Evolutionary conservation across 2,329 filamentous ascomycete species (phyloP), one percentile per base, ranked within the genome.

Genomic region (Pyrenophora tritici-repentis): DNA sequence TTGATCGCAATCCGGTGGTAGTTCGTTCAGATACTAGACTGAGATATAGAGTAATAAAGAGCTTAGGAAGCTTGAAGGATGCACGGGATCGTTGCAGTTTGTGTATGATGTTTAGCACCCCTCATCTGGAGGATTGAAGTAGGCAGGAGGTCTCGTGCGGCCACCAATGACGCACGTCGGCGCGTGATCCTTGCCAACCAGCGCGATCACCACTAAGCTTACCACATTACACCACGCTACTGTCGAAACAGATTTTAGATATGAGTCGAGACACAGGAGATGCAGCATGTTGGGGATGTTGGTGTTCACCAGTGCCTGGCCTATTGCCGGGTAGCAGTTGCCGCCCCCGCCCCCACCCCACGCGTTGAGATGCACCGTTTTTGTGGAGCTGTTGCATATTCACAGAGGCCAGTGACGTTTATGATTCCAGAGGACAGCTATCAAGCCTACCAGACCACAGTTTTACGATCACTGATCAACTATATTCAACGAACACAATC

Each of bases 381-480:
- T 33, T 42, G 31, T 48, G 33, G 41, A 37, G 34, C 39, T 17
- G 16, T 31, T 41, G 22, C 32, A 41, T 42, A 42, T 31, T 32
- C 39, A 41, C 34, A 33, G 35, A 24, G 26, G 36, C 32, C 43
- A 46, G 46, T 51, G 51, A 51, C 55, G 41, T 51, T 35, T 37
- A 35, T 26, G 29, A 36, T 16, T 26, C 22, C 20, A 45, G 31
- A 45, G 29, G 18, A 45, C 41, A 45, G 31, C 18, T 45, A 22
- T 13, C n/a, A 37, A 3, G 16, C 39, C 16, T 14, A 24, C 8
- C 9, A 18, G 8, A 46, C 17, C 38, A 14, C n/a, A 29, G 8
- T 8, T 12, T 34, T 24, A 36, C 34, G 14, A 37, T 8, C 36
- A 1, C 24, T 32, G 13, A 20, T 14, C 18, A 35, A 17, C 20